Evolutionary conservation across 768 basidiomycete genomes (phyloP).

Genomic region (Tephrocybe sp.): DNA sequence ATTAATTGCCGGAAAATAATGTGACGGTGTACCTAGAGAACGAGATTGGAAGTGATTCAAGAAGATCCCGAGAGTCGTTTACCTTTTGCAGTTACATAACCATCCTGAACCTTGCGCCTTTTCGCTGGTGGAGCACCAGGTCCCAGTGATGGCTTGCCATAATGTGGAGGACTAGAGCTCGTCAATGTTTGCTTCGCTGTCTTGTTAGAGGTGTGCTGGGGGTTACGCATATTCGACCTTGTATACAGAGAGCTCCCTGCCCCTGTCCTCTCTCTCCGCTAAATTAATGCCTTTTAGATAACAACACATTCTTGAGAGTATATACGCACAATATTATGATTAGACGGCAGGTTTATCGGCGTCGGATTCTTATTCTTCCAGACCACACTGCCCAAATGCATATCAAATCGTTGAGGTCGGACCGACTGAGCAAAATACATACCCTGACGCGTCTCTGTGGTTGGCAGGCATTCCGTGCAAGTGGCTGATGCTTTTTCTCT

Average conservation of each 20-base stretch:
- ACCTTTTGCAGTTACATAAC: background rate
- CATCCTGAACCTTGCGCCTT: background rate
- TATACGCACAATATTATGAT: no score
- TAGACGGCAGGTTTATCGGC: conserved; percentile 1
- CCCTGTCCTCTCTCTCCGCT: conserved; percentile 5
- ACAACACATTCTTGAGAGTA: no score
- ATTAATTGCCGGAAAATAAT: background rate
- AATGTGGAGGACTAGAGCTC: background rate
- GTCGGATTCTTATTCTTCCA: conserved; percentile 3
- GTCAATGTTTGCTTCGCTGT: conserved; percentile 1
- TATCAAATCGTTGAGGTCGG: background rate
- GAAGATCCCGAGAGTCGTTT: background rate
- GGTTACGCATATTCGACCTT: background rate
- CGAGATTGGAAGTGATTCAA: background rate
- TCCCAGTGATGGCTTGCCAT: background rate
- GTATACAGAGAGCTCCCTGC: background rate
- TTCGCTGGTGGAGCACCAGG: no score
- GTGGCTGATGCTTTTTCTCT: background rate
- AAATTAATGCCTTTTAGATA: background rate
- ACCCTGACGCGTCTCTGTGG: conserved; percentile 15
- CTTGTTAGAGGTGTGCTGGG: background rate
- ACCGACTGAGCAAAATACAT: conserved; percentile 1
- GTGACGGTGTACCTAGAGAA: background rate
- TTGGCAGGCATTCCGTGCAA: conserved; percentile 7
- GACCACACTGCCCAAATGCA: background rate